Conservation (phyloP, 306 rosid species). For the Macrotyloma uniflorum region DNA sequence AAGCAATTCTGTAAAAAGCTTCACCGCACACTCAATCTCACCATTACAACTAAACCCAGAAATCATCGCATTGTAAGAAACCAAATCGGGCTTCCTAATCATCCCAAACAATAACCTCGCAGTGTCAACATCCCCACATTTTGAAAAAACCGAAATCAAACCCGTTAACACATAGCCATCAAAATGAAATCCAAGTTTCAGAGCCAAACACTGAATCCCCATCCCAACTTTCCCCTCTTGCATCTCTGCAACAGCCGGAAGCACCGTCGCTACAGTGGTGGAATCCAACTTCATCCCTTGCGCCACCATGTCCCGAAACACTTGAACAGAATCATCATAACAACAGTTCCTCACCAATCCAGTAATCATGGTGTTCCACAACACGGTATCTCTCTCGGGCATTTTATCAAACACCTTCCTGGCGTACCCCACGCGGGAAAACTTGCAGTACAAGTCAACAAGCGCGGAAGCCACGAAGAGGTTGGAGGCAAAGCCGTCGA, state of each 20-base stretch:
- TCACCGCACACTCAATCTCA: constrained; percentile 60
- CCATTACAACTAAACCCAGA: constrained; percentile 75
- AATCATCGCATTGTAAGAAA: constrained; percentile 86
- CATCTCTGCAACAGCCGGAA: constrained; percentile 83
- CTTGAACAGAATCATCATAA: constrained; percentile 49
- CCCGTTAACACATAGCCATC: constrained; percentile 73
- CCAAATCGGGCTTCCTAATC: constrained; percentile 67
- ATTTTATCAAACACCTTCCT: constrained; percentile 80
- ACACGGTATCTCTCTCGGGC: constrained; percentile 65
- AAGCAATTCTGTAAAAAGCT: constrained; percentile 67
- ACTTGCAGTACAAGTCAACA: constrained; percentile 69
- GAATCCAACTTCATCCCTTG: constrained; percentile 60
- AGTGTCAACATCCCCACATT: constrained; percentile 59
- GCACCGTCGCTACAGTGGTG: constrained; percentile 61
- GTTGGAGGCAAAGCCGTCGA: constrained; percentile 66
- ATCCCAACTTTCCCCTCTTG: constrained; percentile 64
- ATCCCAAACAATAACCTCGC: constrained; percentile 68
- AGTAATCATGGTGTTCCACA: constrained; percentile 84
- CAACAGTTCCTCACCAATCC: constrained; percentile 71
- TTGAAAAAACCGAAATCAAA: constrained; percentile 80
- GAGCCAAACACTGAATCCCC: constrained; percentile 72
- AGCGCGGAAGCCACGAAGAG: constrained; percentile 70
- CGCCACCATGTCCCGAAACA: constrained; percentile 63
- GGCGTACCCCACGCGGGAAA: constrained; percentile 60
- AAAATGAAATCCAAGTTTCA: constrained; percentile 65